Conservation (phyloP, 78 protist genomes). For the Dictyostelium firmibasis region DNA sequence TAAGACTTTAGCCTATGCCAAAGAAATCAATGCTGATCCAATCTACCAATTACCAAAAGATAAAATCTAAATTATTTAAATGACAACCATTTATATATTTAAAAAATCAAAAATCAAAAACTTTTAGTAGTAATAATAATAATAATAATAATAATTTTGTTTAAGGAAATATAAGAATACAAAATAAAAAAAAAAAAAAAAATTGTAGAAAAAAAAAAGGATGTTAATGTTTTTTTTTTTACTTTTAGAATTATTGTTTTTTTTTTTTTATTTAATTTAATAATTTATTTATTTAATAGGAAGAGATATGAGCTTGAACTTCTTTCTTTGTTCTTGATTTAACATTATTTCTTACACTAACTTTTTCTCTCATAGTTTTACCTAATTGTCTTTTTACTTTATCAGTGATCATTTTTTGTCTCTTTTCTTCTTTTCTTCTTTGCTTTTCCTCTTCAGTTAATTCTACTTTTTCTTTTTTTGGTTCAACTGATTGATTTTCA, state of each 20-base stretch:
- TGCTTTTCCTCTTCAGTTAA: neutral
- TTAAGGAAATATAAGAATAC: neutral
- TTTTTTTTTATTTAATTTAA: neutral
- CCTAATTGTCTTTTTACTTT: conserved; percentile 40
- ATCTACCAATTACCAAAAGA: conserved; percentile 2
- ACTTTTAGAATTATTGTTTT: neutral
- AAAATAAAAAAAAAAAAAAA: too few relatives aligned
- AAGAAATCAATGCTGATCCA: conserved; percentile 56
- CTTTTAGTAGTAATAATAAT: neutral
- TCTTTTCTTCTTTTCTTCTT: conserved; percentile 16
- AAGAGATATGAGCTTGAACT: neutral
- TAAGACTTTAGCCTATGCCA: conserved; percentile 14
- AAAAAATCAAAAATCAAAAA: neutral
- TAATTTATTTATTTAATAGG: neutral
- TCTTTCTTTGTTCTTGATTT: conserved; percentile 52
- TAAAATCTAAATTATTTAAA: neutral
- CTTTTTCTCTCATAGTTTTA: neutral
- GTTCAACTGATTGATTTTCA: neutral
- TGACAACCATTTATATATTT: neutral
- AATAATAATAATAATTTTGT: neutral
- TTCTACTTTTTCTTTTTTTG: neutral
- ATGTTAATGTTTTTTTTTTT: too few relatives aligned
- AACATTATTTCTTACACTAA: conserved; percentile 38
- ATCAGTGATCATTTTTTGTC: neutral
- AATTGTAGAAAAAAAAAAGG: neutral